Conservation (phyloP, 495 filamentous ascomycete genomes). For the Neurospora intermedia region DNA sequence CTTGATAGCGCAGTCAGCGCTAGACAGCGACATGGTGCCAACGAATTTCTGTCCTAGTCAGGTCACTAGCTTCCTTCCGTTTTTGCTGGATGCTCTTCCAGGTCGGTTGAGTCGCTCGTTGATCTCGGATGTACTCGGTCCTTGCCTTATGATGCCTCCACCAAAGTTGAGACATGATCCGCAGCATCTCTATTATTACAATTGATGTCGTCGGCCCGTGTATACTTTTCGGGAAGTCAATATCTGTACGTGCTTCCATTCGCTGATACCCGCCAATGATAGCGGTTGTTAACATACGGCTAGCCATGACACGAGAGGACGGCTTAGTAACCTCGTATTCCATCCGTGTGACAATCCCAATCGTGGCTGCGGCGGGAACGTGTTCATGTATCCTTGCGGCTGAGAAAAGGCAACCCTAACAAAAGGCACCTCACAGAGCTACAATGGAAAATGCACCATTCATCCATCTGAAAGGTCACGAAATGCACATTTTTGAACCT, state of each 20-base stretch:
- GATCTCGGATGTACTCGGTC: not conserved
- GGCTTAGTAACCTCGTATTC: not conserved
- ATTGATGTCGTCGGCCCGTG: not conserved
- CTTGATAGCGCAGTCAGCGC: not conserved
- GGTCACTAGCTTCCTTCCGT: not conserved
- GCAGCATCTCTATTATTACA: not conserved
- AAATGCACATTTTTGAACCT: not conserved
- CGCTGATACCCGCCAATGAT: not conserved
- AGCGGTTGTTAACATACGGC: not conserved
- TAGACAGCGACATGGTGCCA: not conserved
- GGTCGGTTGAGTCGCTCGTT: not conserved
- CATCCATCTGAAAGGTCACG: not conserved
- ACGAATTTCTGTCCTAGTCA: not conserved
- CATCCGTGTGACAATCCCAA: not conserved
- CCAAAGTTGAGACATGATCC: not conserved
- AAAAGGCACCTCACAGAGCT: not conserved
- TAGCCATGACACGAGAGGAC: not conserved
- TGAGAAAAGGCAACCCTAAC: not conserved
- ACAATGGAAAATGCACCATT: not conserved
- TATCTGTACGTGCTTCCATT: not conserved
- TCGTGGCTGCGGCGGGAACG: not conserved
- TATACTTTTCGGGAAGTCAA: not conserved
- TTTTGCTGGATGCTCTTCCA: not conserved
- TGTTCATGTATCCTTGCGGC: not conserved
- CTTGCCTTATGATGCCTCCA: not conserved